Evolutionary conservation across 331 rosid species (phyloP).

Genomic region (Ulmus americana): DNA sequence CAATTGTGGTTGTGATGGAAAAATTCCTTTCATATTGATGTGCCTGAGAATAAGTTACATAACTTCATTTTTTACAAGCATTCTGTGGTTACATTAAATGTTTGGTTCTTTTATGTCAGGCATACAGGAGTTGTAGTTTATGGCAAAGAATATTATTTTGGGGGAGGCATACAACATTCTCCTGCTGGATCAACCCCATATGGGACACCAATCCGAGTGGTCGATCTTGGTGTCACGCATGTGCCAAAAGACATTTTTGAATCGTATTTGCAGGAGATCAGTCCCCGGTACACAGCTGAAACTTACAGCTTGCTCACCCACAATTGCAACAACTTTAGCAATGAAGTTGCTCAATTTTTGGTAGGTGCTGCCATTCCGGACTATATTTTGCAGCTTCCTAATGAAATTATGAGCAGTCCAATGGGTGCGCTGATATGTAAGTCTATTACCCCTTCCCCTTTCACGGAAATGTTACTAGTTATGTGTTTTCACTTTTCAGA

Average conservation of each 20-base stretch:
- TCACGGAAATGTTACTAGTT: neutral
- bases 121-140: slow-evolving; percentile 91
- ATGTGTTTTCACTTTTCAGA: neutral
- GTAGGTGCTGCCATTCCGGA: slow-evolving; percentile 71
- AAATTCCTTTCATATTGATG: too few species aligned
- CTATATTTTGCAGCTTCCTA: slow-evolving; percentile 74
- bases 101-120: slow-evolving; percentile 33
- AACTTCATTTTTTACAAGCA: too few species aligned
- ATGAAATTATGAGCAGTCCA: slow-evolving; percentile 76
- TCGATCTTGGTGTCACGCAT: slow-evolving; percentile 73
- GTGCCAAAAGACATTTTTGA: slow-evolving; percentile 88
- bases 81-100: too few species aligned
- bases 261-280: slow-evolving; percentile 73
- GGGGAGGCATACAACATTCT: slow-evolving; percentile 71
- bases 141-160: slow-evolving; percentile 84
- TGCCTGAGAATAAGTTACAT: too few species aligned
- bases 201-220: slow-evolving; percentile 65
- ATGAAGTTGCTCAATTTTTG: slow-evolving; percentile 84
- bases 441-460: slow-evolving; percentile 13
- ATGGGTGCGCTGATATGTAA: slow-evolving; percentile 72
- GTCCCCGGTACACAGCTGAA: slow-evolving; percentile 66
- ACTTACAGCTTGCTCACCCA: slow-evolving; percentile 67
- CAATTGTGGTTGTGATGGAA: too few species aligned
- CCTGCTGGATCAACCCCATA: slow-evolving; percentile 66
- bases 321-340: slow-evolving; percentile 91